Percentiles rank a stretch among this genome's conserved stretches.
phyloP scores from a whole-genome alignment of 495 filamentous ascomycete genomes.

The Lepidopterella palustris region DNA sequence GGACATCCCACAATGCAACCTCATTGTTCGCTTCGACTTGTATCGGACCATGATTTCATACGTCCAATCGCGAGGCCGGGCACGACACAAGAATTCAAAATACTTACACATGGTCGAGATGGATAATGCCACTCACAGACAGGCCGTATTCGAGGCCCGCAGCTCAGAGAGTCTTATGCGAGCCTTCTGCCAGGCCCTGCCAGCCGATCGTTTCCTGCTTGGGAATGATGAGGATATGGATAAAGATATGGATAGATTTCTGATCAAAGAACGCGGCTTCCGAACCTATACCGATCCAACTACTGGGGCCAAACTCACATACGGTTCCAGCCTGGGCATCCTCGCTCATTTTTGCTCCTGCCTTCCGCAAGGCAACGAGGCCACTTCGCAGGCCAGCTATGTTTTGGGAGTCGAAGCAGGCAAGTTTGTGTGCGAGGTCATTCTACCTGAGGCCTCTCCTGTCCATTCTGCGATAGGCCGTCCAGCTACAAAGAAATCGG shows the following conservation, averaged over 20 bases:
- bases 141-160: slow-evolving; percentile 51
- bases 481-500: slow-evolving; percentile 55
- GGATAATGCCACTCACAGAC: slow-evolving; percentile 54
- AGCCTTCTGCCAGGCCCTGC: slow-evolving; percentile 66
- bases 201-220: slow-evolving; percentile 64
- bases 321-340: slow-evolving; percentile 59
- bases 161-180: slow-evolving; percentile 53
- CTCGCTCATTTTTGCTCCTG: slow-evolving; percentile 54
- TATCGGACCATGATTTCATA: slow-evolving; percentile 90
- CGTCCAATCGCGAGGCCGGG: slow-evolving; percentile 89
- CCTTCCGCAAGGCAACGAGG: slow-evolving; percentile 50
- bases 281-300: slow-evolving; percentile 55
- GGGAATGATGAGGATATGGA: slow-evolving; percentile 55
- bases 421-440: slow-evolving; percentile 71
- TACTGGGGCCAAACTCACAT: slow-evolving; percentile 77
- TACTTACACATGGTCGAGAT: slow-evolving; percentile 80
- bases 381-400: slow-evolving; percentile 53
- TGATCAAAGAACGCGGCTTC: slow-evolving; percentile 49
- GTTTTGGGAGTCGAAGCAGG: slow-evolving; percentile 49
- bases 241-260: slow-evolving; percentile 46
- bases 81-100: slow-evolving; percentile 64
- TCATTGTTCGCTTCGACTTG: slow-evolving; percentile 85
- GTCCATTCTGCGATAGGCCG: slow-evolving; percentile 58
- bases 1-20: slow-evolving; percentile 92
- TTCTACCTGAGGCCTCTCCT: slow-evolving; percentile 72